Evolutionary conservation across 352 stramenopile genomes (phyloP), one percentile per base, ranked within the genome.

Genomic region (Pythium myriotylum): DNA sequence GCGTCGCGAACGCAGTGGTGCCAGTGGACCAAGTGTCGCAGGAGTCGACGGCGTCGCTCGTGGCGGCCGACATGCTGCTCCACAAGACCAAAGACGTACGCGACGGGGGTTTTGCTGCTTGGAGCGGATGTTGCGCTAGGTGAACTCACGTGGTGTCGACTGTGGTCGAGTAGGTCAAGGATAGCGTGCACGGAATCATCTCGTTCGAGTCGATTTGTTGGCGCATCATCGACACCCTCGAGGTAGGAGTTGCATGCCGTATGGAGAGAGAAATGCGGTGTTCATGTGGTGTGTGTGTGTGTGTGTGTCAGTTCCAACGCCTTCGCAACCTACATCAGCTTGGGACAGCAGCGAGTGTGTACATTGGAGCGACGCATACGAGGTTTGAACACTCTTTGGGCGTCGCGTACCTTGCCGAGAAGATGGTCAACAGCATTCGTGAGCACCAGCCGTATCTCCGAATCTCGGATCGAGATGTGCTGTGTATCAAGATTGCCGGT

Each of bases 241-340:
- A 93, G 73, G 84, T 88, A 59, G 12, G 40, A 32, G 7, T 51
- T 22, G 16, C 19, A 26, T 5, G 17, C 32, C 40, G 24, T 32
- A 2, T 35, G 10, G 29, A 10, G 10, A 10, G 29, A 5, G 29
- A 35, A 10, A 10, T 35, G 29, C 5, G 29, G 29, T n/a, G n/a
- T n/a, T n/a, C n/a, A n/a, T n/a, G n/a, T n/a, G n/a, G n/a, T n/a
- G n/a, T n/a, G n/a, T n/a, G n/a, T n/a, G n/a, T n/a, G n/a, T n/a
- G n/a, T n/a, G n/a, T n/a, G n/a, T n/a, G n/a, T n/a, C 56, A 97
- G 84, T 98, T 97, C 56, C 94, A 99, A 54, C 79, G 97, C 3
- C 81, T 99, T 6, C 84, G 94, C n/a, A 80, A 90, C 24, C 73
- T 99, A 35, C 92, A 97, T 35, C 97, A 99, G 73, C 81, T 99